These are phyloP conservation scores for Saksenaea oblongispora DNA, from an alignment of 371 early-diverging fungal species.

Conservation along the genomic window DNA sequence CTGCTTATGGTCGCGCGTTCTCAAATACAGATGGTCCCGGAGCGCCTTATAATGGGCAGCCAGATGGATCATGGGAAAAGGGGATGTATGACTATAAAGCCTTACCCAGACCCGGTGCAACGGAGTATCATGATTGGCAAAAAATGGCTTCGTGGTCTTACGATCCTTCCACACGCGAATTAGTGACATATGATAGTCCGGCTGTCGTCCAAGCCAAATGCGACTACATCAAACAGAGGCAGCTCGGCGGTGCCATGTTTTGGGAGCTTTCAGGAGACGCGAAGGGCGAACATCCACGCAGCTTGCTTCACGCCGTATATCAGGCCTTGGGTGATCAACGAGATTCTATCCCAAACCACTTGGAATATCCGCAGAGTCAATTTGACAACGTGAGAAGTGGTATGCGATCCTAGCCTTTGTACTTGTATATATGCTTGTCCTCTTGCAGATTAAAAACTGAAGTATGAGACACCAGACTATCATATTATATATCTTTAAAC, in stretches of 20 bases:
- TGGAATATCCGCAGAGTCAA: slow-evolving; percentile 47
- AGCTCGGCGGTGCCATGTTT: slow-evolving; percentile 84
- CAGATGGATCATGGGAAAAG: slow-evolving; percentile 81
- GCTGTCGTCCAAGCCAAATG: slow-evolving; percentile 71
- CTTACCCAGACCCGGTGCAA: slow-evolving; percentile 66
- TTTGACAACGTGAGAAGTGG: slow-evolving; percentile 51
- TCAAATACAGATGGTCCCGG: slow-evolving; percentile 29
- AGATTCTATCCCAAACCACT: slow-evolving; percentile 49
- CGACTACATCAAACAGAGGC: slow-evolving; percentile 64
- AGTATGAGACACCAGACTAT: too few relatives aligned
- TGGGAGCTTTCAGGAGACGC: slow-evolving; percentile 80
- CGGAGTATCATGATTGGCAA: slow-evolving; percentile 66
- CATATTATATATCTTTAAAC: too few relatives aligned
- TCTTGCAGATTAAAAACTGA: too few relatives aligned
- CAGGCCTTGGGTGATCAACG: slow-evolving; percentile 33
- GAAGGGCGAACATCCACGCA: slow-evolving; percentile 37
- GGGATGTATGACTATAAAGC: slow-evolving; percentile 80
- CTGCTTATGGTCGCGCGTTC: slow-evolving; percentile 83
- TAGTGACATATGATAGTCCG: slow-evolving; percentile 86
- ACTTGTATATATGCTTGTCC: background rate
- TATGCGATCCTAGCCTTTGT: background rate
- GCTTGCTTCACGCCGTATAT: slow-evolving; percentile 44
- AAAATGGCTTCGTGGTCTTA: slow-evolving; percentile 77
- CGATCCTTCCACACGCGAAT: slow-evolving; percentile 60
- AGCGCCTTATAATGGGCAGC: slow-evolving; percentile 57